Evolutionary conservation across 2,329 filamentous ascomycete species (phyloP).

Genomic region (Alternaria rosae): DNA sequence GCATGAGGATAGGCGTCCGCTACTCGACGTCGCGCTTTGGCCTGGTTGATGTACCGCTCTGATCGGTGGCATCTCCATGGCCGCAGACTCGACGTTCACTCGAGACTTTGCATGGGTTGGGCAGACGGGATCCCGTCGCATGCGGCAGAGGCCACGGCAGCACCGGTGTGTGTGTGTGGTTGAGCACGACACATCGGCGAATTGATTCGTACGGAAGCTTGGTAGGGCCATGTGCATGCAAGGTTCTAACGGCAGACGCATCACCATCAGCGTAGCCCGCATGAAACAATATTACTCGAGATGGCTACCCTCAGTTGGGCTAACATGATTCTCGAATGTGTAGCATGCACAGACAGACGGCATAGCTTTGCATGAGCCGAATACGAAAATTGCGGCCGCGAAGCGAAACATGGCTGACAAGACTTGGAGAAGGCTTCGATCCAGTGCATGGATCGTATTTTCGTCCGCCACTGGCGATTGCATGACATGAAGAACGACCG

Average conservation of each 20-base stretch:
- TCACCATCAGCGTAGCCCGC: conserved; percentile 36
- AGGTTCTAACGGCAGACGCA: conserved; percentile 40
- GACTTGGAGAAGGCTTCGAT: conserved; percentile 12
- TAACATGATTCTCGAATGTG: conserved; percentile 12
- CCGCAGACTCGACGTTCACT: conserved; percentile 32
- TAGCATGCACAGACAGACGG: conserved; percentile 24
- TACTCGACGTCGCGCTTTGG: conserved; percentile 7
- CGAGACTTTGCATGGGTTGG: conserved; percentile 29
- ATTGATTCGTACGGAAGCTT: conserved; percentile 27
- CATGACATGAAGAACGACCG: conserved; percentile 1
- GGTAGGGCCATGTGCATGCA: conserved; percentile 31
- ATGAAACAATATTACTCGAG: conserved; percentile 36
- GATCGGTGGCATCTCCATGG: conserved; percentile 30
- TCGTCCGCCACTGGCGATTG: conserved; percentile 3
- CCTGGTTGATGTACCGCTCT: conserved; percentile 6
- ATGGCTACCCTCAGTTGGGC: conserved; percentile 22
- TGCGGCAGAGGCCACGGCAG: conserved; percentile 27
- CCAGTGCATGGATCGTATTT: not conserved
- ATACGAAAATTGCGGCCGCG: conserved; percentile 23
- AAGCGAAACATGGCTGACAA: conserved; percentile 8
- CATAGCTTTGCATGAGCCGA: conserved; percentile 28
- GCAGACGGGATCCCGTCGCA: conserved; percentile 28
- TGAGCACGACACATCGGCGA: conserved; percentile 39
- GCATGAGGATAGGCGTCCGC: conserved; percentile 13
- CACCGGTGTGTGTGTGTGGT: conserved; percentile 29